Evolutionary conservation across 2,329 filamentous ascomycete species (phyloP), one percentile per base, ranked within the genome.

Genomic region (Alternaria sp.): DNA sequence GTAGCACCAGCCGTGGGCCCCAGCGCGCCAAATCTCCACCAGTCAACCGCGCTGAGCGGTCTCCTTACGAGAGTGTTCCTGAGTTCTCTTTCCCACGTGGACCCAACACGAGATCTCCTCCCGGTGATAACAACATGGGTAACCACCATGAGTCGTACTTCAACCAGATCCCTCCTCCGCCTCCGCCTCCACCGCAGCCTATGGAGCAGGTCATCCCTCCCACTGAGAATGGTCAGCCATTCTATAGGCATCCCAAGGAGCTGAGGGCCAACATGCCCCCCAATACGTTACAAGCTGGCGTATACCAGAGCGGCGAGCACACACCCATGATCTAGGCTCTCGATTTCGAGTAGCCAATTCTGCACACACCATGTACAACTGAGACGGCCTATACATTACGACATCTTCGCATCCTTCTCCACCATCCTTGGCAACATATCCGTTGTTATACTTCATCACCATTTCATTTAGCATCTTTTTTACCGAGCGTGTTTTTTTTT

Each of bases 1-100:
- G 87, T 40, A 87, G 83, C 71, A 85, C 81, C 52, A 86, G 83
- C 64, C 84, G 86, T 55, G 84, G 63, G 16, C 60, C 63, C 54
- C 61, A 82, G 41, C 80, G 85, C 27, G 79, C 80, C 56, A 84
- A 82, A 57, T 83, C 81, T 4, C 82, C 83, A 6, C 81, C 81
- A 4, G 73, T 78, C 5, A 58, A 68, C 32, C 69, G 72, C 22
- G 60, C 71, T 22, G 62, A 70, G n/a, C 68, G 72, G 11, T 70
- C 79, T 22, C 81, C 81, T 0, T 83, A 83, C 62, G 81, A 83
- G 64, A 81, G 80, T 18, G 74, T 82, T 7, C 74, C 80, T 2
- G 74, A 76, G 49, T 75, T 73, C 51, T 63, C 68, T 0, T 75
- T 72, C 57, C 67, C 73, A 20, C 71, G 75, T 9, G 67, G 54